Conservation (phyloP, 306 rosid species). For the Erythrophleum fordii region DNA sequence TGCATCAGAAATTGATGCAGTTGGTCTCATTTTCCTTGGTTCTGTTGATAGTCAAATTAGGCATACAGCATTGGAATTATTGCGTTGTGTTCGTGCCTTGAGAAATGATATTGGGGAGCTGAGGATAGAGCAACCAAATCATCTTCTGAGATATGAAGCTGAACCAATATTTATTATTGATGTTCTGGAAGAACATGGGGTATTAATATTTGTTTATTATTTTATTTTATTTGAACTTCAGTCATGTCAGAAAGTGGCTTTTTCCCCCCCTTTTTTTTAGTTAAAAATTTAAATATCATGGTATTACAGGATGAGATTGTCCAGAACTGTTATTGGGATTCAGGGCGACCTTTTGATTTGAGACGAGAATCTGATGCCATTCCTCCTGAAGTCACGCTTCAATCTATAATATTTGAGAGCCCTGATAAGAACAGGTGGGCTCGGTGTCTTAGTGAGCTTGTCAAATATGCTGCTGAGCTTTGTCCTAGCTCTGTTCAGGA, state of each 20-base stretch:
- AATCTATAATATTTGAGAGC: slow-evolving; percentile 96
- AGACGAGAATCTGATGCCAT: slow-evolving; percentile 94
- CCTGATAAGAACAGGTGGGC: slow-evolving; percentile 99
- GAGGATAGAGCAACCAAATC: slow-evolving; percentile 67
- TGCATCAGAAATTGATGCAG: slow-evolving; percentile 94
- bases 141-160: slow-evolving; percentile 75
- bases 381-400: slow-evolving; percentile 91
- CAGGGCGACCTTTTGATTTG: slow-evolving; percentile 92
- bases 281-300: slow-evolving; percentile 39
- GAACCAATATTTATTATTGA: slow-evolving; percentile 95
- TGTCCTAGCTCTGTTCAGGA: slow-evolving; percentile 95
- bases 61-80: slow-evolving; percentile 89
- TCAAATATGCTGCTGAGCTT: slow-evolving; percentile 94
- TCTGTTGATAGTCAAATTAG: slow-evolving; percentile 97
- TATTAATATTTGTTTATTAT: slow-evolving; percentile 37
- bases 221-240: slow-evolving; percentile 36
- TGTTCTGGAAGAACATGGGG: slow-evolving; percentile 99
- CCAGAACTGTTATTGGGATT: slow-evolving; percentile 97
- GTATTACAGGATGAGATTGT: slow-evolving; percentile 90
- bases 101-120: slow-evolving; percentile 87
- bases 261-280: neutral
- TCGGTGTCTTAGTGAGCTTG: slow-evolving; percentile 94
- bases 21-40: slow-evolving; percentile 96
- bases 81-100: slow-evolving; percentile 97
- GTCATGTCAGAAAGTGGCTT: slow-evolving; percentile 25